Evolutionary conservation across 106 monocot genomes (phyloP).

Genomic region (Xerophyta viscosa): DNA sequence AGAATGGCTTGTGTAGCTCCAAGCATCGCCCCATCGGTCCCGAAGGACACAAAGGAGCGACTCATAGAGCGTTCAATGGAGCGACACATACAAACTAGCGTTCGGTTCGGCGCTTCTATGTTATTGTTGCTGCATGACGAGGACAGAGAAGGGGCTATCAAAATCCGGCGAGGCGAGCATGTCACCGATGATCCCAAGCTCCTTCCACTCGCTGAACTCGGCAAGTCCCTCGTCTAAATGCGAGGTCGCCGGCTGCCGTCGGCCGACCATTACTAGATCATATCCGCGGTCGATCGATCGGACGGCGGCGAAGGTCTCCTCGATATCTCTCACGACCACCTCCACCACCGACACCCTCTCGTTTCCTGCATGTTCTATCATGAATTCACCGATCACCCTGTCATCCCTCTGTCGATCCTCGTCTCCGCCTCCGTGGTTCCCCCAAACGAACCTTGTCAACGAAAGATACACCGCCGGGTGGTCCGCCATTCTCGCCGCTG

Average conservation of each 20-base stretch:
- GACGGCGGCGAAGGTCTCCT: constrained; percentile 17
- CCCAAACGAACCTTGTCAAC: constrained; percentile 8
- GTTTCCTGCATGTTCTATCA: constrained; percentile 11
- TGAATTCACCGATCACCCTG: constrained; percentile 1
- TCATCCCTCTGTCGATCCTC: constrained; percentile 20
- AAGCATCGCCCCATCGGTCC: too few species aligned
- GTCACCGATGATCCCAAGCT: constrained; percentile 30
- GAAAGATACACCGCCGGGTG: not conserved
- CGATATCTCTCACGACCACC: constrained; percentile 11
- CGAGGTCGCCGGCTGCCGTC: constrained; percentile 1
- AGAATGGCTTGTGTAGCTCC: too few species aligned
- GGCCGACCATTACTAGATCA: constrained; percentile 27
- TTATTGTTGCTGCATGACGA: constrained; percentile 20
- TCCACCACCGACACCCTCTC: constrained; percentile 7
- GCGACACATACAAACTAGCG: too few species aligned
- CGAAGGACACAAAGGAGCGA: too few species aligned
- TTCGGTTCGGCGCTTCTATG: too few species aligned
- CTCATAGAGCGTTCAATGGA: too few species aligned
- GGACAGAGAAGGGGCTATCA: not conserved
- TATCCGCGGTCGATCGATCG: constrained; percentile 2
- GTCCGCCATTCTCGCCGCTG: constrained; percentile 30
- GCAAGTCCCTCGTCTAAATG: constrained; percentile 3
- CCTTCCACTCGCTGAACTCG: constrained; percentile 21
- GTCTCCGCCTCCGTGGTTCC: too few species aligned
- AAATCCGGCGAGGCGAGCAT: constrained; percentile 21